Evolutionary conservation across 2,329 filamentous ascomycete species (phyloP).

Genomic region (Ophidiomyces ophidiicola): DNA sequence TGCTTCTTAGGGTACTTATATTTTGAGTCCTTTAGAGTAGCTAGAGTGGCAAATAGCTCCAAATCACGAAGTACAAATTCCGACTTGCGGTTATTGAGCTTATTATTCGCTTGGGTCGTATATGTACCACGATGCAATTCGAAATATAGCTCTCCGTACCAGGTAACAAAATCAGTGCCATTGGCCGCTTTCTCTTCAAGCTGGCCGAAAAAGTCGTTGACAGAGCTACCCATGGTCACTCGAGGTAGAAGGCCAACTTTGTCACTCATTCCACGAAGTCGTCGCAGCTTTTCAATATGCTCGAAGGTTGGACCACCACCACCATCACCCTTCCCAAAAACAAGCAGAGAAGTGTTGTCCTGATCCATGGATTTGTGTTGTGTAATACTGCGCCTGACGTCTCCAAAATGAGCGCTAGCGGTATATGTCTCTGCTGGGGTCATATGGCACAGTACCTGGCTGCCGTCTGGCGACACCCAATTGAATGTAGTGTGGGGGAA

Average conservation of each 20-base stretch:
- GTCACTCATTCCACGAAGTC: conserved; percentile 84
- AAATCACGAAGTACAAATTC: conserved; percentile 79
- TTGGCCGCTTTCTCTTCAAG: conserved; percentile 63
- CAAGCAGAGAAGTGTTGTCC: conserved; percentile 76
- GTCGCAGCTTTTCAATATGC: conserved; percentile 85
- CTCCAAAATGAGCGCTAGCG: conserved; percentile 84
- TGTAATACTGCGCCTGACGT: conserved; percentile 75
- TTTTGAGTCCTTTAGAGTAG: conserved; percentile 54
- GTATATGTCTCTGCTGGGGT: conserved; percentile 92
- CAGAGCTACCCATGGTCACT: conserved; percentile 75
- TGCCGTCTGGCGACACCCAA: conserved; percentile 92
- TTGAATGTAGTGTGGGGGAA: conserved; percentile 99
- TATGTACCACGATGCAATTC: conserved; percentile 95
- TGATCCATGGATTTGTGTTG: conserved; percentile 95
- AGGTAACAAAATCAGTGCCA: conserved; percentile 68
- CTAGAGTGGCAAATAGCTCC: conserved; percentile 76
- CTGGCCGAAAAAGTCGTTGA: conserved; percentile 85
- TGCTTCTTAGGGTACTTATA: conserved; percentile 90
- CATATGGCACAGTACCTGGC: conserved; percentile 97
- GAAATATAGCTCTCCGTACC: conserved; percentile 97
- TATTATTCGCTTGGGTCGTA: conserved; percentile 95
- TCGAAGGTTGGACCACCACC: conserved; percentile 90
- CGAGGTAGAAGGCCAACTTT: conserved; percentile 71
- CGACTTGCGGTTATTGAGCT: conserved; percentile 77
- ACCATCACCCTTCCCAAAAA: conserved; percentile 94